These are phyloP conservation scores for Colletotrichum melonis DNA, from an alignment of 2,329 filamentous ascomycete species.

Conservation along the genomic window DNA sequence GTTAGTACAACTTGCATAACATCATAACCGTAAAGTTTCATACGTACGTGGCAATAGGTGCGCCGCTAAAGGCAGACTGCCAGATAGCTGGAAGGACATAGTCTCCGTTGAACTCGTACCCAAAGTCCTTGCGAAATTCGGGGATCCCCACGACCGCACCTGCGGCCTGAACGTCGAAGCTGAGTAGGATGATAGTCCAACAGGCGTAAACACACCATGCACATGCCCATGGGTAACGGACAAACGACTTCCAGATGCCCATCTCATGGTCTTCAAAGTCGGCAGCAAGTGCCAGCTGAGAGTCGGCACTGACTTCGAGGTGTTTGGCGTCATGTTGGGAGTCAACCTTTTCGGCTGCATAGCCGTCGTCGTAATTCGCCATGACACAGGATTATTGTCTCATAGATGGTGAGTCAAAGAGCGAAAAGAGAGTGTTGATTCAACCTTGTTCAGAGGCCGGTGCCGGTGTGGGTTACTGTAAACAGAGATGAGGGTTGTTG, in stretches of 20 bases:
- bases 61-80: conserved; percentile 57
- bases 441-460: not conserved
- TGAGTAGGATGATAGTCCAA: conserved; percentile 52
- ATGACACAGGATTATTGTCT: not conserved
- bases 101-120: conserved; percentile 46
- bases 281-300: conserved; percentile 11
- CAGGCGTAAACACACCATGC: conserved; percentile 52
- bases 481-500: not conserved
- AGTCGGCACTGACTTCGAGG: conserved; percentile 11
- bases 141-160: conserved; percentile 56
- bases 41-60: conserved; percentile 49
- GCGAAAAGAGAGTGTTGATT: not conserved
- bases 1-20: not conserved
- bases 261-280: conserved; percentile 43
- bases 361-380: conserved; percentile 1
- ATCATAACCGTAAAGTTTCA: fast-evolving
- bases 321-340: conserved; percentile 14
- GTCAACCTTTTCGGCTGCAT: conserved; percentile 20
- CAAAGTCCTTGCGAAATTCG: conserved; percentile 57
- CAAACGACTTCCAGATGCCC: conserved; percentile 38
- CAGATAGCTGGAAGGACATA: conserved; percentile 55
- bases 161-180: conserved; percentile 54
- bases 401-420: not conserved
- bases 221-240: conserved; percentile 40
- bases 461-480: too few species aligned